Evolutionary conservation across 2,329 filamentous ascomycete genomes (phyloP), one percentile per base, ranked within the genome.

Genomic region (Apiospora sp.): DNA sequence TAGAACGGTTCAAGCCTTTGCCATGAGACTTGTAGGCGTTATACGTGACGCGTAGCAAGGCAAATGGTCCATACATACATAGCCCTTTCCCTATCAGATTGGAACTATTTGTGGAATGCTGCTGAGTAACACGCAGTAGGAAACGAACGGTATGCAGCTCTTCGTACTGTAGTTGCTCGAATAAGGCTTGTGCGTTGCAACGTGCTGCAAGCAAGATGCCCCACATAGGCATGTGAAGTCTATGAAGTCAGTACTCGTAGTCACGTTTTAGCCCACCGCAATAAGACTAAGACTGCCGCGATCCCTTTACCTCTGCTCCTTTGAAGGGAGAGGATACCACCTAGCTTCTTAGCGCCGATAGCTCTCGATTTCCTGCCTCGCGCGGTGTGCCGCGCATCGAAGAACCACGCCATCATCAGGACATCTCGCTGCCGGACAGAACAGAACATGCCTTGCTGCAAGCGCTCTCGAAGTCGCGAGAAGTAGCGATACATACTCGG

Each of bases 211-310:
- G 6, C 54, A 34, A 22, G 8, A 61, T 61, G 54, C 54, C 54
- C 54, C 30, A 61, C 58, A 37, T 27, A 30, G 37, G 30, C 51
- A 61, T 61, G 54, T 61, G 54, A 61, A 64, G 34, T 64, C 58
- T 64, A 64, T 64, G 58, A 64, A 64, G 58, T 64, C 58, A 64
- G 34, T n/a, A 64, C 54, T 61, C 54, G 54, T 61, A 61, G 54
- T 37, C 54, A 34, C 58, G 6, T 64, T 6, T 64, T 64, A 41
- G 58, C 34, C 58, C 58, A 37, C 58, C 58, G 58, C 58, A 41
- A 41, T 61, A 34, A 27, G 51, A 30, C 51, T 58, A 61, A 61
- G 13, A 22, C 27, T 58, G 13, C 22, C 24, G 24, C 58, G 13
- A 37, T 41, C n/a, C 10, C 58, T 64, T 64, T 58, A 37, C 54